A percentile compares a stretch with the other conserved stretches of the same genome.
Conservation (phyloP, 805 yeast species). For the Candida chauliodis region DNA sequence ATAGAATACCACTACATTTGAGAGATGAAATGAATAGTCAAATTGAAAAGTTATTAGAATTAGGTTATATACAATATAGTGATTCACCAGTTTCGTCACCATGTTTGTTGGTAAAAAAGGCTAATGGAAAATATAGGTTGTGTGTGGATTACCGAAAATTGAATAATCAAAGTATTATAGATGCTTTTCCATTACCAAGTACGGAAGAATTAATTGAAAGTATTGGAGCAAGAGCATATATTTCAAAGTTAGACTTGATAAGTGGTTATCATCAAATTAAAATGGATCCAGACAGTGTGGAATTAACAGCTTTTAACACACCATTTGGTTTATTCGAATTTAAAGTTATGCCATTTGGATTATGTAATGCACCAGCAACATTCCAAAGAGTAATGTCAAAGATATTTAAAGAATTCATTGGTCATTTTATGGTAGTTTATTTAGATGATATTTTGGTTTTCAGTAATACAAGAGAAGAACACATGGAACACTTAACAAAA, state of each 20-base stretch:
- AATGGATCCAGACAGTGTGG: conserved; percentile 6
- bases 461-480: conserved; percentile 10
- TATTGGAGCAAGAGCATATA: conserved; percentile 9
- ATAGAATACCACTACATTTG: too few relatives aligned
- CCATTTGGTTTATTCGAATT: conserved; percentile 17
- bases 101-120: neutral
- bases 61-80: conserved; percentile 1
- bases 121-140: conserved; percentile 8
- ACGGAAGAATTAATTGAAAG: conserved; percentile 11
- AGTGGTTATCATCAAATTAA: conserved; percentile 15
- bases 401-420: conserved; percentile 7
- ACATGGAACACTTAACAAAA: conserved; percentile 5
- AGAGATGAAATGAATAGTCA: too few relatives aligned
- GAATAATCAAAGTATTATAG: conserved; percentile 12
- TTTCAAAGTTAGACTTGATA: conserved; percentile 14
- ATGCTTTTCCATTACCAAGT: conserved; percentile 15
- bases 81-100: conserved; percentile 2
- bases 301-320: conserved; percentile 19
- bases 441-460: conserved; percentile 17
- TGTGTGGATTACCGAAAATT: conserved; percentile 15
- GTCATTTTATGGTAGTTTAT: conserved; percentile 12
- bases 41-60: too few relatives aligned
- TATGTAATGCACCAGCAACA: conserved; percentile 20
- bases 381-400: conserved; percentile 14
- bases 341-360: conserved; percentile 23